Evolutionary conservation across 805 yeast species (phyloP).

Genomic region (Candida nonsorbophila): DNA sequence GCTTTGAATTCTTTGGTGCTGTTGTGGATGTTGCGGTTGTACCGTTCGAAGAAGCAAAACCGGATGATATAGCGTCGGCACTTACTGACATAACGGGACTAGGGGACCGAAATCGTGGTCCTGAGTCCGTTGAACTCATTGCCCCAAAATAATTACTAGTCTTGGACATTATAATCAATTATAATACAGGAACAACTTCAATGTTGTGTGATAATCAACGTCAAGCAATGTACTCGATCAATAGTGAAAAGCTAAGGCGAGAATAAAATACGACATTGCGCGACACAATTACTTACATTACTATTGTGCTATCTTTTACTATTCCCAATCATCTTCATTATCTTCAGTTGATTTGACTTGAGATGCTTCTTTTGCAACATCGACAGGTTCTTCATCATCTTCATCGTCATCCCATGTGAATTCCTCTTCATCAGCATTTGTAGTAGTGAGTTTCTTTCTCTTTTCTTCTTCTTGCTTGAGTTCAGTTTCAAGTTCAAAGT

Average conservation of each 20-base stretch:
- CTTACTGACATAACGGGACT: slow-evolving; percentile 1
- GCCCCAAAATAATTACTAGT: too few species aligned
- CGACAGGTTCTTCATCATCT: slow-evolving; percentile 10
- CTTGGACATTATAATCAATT: too few species aligned
- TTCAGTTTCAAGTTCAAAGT: slow-evolving; percentile 49
- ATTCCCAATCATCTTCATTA: slow-evolving; percentile 65
- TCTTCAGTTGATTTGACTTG: slow-evolving; percentile 6
- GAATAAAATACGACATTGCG: too few species aligned
- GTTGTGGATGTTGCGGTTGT: slow-evolving; percentile 1
- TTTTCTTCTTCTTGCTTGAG: slow-evolving; percentile 59
- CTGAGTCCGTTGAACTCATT: too few species aligned
- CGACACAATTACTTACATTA: too few species aligned
- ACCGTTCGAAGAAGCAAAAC: not conserved
- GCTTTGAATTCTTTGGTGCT: slow-evolving; percentile 2
- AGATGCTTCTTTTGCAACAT: slow-evolving; percentile 8
- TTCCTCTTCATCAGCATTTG: slow-evolving; percentile 41
- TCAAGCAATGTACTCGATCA: too few species aligned
- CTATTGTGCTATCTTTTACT: slow-evolving; percentile 1
- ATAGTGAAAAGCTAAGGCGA: too few species aligned
- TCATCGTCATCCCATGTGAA: slow-evolving; percentile 48
- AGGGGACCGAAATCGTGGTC: too few species aligned
- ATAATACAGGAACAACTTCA: too few species aligned
- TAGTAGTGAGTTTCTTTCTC: slow-evolving; percentile 51
- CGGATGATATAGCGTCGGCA: not conserved
- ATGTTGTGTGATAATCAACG: too few species aligned